phyloP scores from a whole-genome alignment of 129 eudicot species.

The Centaurea solstitialis region DNA sequence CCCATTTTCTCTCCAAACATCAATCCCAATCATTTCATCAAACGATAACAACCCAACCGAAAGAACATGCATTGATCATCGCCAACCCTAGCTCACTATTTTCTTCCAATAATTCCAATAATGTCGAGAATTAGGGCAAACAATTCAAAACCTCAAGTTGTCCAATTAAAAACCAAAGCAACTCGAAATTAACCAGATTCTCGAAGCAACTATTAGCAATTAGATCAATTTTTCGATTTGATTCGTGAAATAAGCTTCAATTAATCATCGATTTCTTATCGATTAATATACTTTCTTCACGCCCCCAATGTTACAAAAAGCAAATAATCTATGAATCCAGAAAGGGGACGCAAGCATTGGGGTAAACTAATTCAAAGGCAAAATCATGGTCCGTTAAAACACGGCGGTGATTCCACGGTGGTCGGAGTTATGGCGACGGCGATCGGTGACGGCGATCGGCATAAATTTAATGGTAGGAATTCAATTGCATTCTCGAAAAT shows the following conservation, averaged over 20 bases:
- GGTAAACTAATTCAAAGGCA: background rate
- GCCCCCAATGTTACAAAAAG: constrained; percentile 15
- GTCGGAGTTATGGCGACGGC: constrained; percentile 5
- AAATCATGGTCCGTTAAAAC: background rate
- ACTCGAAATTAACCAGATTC: constrained; percentile 5
- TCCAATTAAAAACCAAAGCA: background rate
- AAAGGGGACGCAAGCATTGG: background rate
- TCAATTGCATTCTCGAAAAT: background rate
- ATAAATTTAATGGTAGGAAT: constrained; percentile 5
- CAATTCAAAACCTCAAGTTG: constrained; percentile 7
- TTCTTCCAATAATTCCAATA: constrained; percentile 4
- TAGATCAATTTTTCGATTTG: background rate
- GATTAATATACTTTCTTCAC: constrained; percentile 11
- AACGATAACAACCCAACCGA: constrained; percentile 1
- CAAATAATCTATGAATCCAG: background rate
- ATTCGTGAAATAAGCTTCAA: background rate
- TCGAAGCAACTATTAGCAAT: background rate
- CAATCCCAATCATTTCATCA: constrained; percentile 35
- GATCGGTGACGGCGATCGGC: background rate
- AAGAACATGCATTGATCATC: constrained; percentile 27
- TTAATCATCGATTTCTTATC: background rate
- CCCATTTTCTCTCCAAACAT: constrained; percentile 49
- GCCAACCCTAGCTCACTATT: constrained; percentile 22
- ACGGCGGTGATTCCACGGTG: constrained; percentile 4
- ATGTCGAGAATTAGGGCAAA: constrained; percentile 6